Evolutionary conservation across 2,329 filamentous ascomycete species (phyloP).

Genomic region (Volutella citrinella): DNA sequence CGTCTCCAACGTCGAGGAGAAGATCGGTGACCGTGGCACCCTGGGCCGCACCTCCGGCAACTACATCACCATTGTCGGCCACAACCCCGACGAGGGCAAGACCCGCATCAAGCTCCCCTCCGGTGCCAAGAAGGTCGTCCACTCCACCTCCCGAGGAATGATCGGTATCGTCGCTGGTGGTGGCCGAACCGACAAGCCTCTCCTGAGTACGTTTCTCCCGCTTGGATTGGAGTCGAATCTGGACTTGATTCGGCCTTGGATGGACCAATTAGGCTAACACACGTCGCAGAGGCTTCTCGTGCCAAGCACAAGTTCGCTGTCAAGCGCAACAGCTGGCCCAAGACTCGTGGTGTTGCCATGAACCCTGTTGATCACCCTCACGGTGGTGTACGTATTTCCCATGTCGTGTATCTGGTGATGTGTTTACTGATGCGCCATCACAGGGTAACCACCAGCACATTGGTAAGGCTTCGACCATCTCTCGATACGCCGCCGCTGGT

Average conservation of each 20-base stretch:
- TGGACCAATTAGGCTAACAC: conserved; percentile 36
- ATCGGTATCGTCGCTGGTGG: conserved; percentile 99
- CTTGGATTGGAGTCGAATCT: neutral
- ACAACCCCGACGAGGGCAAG: conserved; percentile 99
- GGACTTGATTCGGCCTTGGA: neutral
- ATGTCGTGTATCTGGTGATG: conserved; percentile 2
- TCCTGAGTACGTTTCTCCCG: conserved; percentile 71
- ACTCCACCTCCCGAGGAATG: conserved; percentile 92
- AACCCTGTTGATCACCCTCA: conserved; percentile 99
- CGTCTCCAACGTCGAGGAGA: conserved; percentile 98
- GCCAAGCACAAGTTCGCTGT: conserved; percentile 99
- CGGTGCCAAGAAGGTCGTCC: conserved; percentile 98
- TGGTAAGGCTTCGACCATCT: conserved; percentile 99
- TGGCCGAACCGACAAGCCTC: conserved; percentile 99
- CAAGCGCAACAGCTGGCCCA: conserved; percentile 99
- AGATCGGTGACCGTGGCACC: conserved; percentile 92
- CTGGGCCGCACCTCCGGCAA: conserved; percentile 97
- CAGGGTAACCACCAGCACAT: conserved; percentile 99
- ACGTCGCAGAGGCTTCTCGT: conserved; percentile 81
- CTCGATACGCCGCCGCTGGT: conserved; percentile 93
- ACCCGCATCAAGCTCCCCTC: conserved; percentile 99
- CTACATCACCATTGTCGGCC: conserved; percentile 97
- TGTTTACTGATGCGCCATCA: conserved; percentile 37
- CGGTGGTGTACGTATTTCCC: conserved; percentile 68
- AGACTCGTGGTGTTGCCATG: conserved; percentile 99